Evolutionary conservation across 2,329 filamentous ascomycete genomes (phyloP), one percentile per base, ranked within the genome.

Genomic region (Talaromyces sp.): DNA sequence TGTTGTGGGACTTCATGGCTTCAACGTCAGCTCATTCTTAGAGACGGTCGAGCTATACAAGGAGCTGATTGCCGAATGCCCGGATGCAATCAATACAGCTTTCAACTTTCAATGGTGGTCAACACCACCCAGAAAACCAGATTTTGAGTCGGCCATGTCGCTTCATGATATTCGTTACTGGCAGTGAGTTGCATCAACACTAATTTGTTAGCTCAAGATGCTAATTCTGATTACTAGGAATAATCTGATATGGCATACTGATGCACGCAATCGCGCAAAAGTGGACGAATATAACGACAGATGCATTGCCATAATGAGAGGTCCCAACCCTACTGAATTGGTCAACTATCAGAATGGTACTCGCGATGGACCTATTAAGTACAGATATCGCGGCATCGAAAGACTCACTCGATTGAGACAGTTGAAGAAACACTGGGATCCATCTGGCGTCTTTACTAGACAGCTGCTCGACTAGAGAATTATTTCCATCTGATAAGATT

Each of bases 71-170:
- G 13, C 22, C 13, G 47, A 50, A 50, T 50, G 47, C 14, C 47
- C 47, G 47, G 47, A 50, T 8, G 47, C 47, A 31, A 50, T 50
- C 7, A 50, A 50, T 27, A 50, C 47, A 7, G 47, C 47, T 50
- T 50, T 50, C 47, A 50, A 50, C 7, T 50, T 50, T 31, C 47
- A 50, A 50, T 50, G 47, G 47, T 50, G 47, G 47, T 50, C 47
- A 22, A 31, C 47, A 24, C 24, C 16, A 14, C 47, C 47, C 22
- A 50, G 22, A n/a, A 50, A 50, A 6, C 47, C 47, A 16, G 47
- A 50, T 8, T 50, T 50, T 31, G 47, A 50, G 22, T 50, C 47
- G 9, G 47, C 47, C 6, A 50, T 50, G 47, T 50, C 47, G 24
- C 47, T 50, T 50, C 47, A 50, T 31, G 47, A 50, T 31, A 50